Base-by-base conservation (phyloP, 2,329 filamentous ascomycete species). In the Apiospora koreana region DNA sequence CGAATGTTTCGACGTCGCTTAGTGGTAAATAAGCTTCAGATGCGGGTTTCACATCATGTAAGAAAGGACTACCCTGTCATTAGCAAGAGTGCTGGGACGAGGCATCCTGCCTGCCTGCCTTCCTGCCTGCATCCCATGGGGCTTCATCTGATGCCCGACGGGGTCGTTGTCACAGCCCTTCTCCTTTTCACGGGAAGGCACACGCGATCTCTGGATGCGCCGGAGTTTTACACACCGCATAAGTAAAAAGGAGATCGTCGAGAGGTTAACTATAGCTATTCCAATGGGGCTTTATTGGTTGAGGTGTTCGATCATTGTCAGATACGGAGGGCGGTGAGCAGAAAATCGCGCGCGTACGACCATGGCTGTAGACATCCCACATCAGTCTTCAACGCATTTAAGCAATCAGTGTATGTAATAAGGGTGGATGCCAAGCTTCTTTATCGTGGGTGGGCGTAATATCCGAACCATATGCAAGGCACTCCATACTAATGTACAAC, bases 391-490 rank as follows among this genome's bases (percentile, higher is more conserved):
- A n/a, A 62, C 31, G 31, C 54, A 62, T 62, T 38, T n/a, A 21
- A 38, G 10, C 21, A n/a, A 62, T 62, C 54, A 38, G 31, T 62
- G 54, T 62, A 58, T 18, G 54, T 38, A 46, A 46, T 46, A 46
- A 35, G 31, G 65, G 65, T 46, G 65, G 31, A 35, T 67, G 65
- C 42, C 65, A 43, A 67, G 65, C 31, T 35, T 46, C n/a, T 31
- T 31, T 67, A 46, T 21, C 65, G n/a, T 12, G 18, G 21, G 65
- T 28, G 65, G 42, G 41, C 45, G 65, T 46, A 67, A 67, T 46
- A 67, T 67, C 65, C 65, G 65, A 67, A 46, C 42, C 41, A 31
- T 46, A 67, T 67, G 65, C 65, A 67, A 67, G 65, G 65, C 42
- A 67, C 65, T 43, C 65, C 65, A 46, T 45, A 31, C 45, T n/a